Conservation (phyloP, 2,329 filamentous ascomycete species). For the Magnaporthales sp. region DNA sequence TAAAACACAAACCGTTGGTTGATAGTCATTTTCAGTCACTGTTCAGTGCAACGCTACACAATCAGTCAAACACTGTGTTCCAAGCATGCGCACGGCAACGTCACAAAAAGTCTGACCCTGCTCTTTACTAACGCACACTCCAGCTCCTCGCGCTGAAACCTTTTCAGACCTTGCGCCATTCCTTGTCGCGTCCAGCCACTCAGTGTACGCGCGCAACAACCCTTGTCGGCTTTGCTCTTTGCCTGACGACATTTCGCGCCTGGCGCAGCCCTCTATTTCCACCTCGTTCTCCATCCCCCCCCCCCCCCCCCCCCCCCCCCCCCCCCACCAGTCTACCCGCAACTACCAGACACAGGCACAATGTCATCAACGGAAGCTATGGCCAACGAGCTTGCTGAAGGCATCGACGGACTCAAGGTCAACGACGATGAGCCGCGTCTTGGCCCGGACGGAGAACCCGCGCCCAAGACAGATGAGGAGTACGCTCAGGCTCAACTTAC, state of each 20-base stretch:
- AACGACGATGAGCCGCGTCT: constrained; percentile 51
- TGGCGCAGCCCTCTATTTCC: background rate
- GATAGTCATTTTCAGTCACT: background rate
- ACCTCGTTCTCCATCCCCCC: too few species aligned
- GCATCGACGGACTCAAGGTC: constrained; percentile 58
- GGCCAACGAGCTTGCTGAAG: constrained; percentile 52
- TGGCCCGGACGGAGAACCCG: constrained; percentile 66
- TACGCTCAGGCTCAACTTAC: constrained; percentile 90
- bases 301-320: too few species aligned
- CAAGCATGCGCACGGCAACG: background rate
- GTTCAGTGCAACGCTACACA: background rate
- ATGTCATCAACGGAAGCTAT: constrained; percentile 53
- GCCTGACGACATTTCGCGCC: background rate
- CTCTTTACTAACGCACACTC: background rate
- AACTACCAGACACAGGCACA: constrained; percentile 2
- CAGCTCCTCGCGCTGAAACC: background rate
- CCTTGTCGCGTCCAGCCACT: background rate
- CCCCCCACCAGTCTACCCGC: background rate
- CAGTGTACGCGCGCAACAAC: background rate
- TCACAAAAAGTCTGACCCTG: background rate
- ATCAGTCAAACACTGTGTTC: background rate
- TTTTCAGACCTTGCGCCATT: background rate
- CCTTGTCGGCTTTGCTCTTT: background rate
- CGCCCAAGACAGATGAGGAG: constrained; percentile 91
- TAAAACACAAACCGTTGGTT: background rate